Base-by-base conservation (phyloP, 2,329 filamentous ascomycete genomes). In the Stagonosporopsis chrysanthemi region DNA sequence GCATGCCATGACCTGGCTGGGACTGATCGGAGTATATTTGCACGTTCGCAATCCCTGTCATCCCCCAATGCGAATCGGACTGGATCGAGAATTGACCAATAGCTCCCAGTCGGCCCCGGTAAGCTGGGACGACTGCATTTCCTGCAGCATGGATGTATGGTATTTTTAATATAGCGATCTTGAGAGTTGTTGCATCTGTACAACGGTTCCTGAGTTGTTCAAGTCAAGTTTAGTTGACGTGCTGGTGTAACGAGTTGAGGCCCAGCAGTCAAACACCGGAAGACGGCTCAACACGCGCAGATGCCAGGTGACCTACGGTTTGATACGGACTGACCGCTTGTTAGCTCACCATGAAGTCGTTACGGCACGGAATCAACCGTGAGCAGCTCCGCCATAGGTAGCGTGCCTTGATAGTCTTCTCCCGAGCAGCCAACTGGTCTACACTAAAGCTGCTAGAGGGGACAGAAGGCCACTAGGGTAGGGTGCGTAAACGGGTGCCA, bases 11-110 rank as follows among this genome's bases (percentile, higher is more conserved):
- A n/a, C n/a, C 12, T 15, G 43, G 49, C 48, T 52, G 38, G 54
- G 54, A 28, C 28, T 17, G 26, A 48, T 57, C 54, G 54, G 54
- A 57, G 43, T 48, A 57, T 57, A 52, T 48, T 19, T 52, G 31
- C 36, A 40, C 33, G 38, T 39, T 38, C 31, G 26, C 23, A 11
- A 52, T 41, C 48, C 48, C 33, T 48, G 44, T 48, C 29, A 33
- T 15, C 24, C 15, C 33, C 40, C n/a, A 52, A 40, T 44, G 54
- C 22, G 33, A 12, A 48, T 44, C 31, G 31, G 44, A 35, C 15
- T 35, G 14, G 33, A 35, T 12, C 29, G 7, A 22, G 17, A 22
- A 33, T 36, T 19, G 36, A 31, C 49, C 55, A 53, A 50, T 46
- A 6, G 45, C 35, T 36, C 40, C 41, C n/a, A 40, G 26, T n/a